Percentiles rank a stretch among this genome's conserved stretches.
Conservation (phyloP, 495 filamentous ascomycete genomes). For the Aspergillus sparsus region DNA sequence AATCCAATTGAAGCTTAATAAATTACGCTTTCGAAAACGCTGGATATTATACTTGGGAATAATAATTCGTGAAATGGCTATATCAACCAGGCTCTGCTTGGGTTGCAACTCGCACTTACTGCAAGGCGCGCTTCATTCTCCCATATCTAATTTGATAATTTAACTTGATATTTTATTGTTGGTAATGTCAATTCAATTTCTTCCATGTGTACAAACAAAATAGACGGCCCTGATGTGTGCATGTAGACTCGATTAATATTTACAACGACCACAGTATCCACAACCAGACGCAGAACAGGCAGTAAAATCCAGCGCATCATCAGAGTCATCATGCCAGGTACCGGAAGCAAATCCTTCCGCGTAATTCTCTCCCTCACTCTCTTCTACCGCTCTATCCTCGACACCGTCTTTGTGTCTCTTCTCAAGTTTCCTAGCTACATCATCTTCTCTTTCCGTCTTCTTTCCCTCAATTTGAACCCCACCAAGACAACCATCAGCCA, state of each 20-base stretch:
- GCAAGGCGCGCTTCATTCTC: too few relatives aligned
- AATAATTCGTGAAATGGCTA: too few relatives aligned
- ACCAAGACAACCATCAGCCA: background rate
- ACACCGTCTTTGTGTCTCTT: background rate
- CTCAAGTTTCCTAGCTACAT: background rate
- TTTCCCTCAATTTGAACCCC: background rate
- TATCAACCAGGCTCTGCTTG: too few relatives aligned
- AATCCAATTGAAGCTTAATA: too few relatives aligned
- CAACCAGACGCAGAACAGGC: slow-evolving; percentile 12
- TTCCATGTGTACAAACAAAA: too few relatives aligned
- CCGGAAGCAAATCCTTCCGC: background rate
- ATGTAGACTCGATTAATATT: background rate
- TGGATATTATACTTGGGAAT: too few relatives aligned
- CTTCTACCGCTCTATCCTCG: background rate
- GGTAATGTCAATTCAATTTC: too few relatives aligned
- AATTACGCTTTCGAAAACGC: too few relatives aligned
- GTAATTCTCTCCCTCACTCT: background rate
- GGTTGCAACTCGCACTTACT: too few relatives aligned
- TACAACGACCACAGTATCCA: slow-evolving; percentile 14
- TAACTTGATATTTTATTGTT: too few relatives aligned
- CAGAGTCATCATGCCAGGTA: slow-evolving; percentile 1
- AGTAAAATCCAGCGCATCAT: slow-evolving; percentile 13
- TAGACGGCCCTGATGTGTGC: too few relatives aligned
- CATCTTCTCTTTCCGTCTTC: background rate
- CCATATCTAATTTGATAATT: too few relatives aligned